Evolutionary conservation across 371 early-diverging fungal species (phyloP).

Genomic region (Mortierella sp.): DNA sequence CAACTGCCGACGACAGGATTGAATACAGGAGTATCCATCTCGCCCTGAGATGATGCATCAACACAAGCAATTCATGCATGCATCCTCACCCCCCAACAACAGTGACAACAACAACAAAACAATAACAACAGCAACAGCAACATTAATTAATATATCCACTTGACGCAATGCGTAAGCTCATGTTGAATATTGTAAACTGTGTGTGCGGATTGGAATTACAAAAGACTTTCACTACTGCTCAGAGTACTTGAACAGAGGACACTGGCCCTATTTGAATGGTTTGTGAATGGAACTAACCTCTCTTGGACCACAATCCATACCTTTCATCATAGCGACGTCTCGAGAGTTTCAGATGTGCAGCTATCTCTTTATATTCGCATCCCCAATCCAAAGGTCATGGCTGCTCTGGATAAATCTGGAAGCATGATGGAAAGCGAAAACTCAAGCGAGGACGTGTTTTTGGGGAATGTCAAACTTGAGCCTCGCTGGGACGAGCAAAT

Average conservation of each 20-base stretch:
- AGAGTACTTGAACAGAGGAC: too few species aligned
- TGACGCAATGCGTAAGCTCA: too few species aligned
- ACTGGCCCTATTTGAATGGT: not conserved
- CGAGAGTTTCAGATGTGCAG: constrained; percentile 84
- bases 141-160: not conserved
- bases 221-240: too few species aligned
- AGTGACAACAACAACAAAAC: not conserved
- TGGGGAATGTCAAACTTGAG: constrained; percentile 75
- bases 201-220: too few species aligned
- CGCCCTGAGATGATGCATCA: constrained; percentile 2
- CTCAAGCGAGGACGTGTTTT: constrained; percentile 70
- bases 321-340: constrained; percentile 82
- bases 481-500: constrained; percentile 74
- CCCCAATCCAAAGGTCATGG: constrained; percentile 55
- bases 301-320: not conserved
- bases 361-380: constrained; percentile 90
- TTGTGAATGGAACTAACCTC: not conserved
- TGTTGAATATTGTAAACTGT: too few species aligned
- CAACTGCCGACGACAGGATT: constrained; percentile 6
- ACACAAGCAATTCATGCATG: constrained; percentile 5
- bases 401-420: constrained; percentile 39
- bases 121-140: not conserved
- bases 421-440: constrained; percentile 60
- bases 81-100: not conserved
- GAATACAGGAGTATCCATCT: constrained; percentile 5